Evolutionary conservation across 345 rosid species (phyloP).

Genomic region (Geranium brycei): DNA sequence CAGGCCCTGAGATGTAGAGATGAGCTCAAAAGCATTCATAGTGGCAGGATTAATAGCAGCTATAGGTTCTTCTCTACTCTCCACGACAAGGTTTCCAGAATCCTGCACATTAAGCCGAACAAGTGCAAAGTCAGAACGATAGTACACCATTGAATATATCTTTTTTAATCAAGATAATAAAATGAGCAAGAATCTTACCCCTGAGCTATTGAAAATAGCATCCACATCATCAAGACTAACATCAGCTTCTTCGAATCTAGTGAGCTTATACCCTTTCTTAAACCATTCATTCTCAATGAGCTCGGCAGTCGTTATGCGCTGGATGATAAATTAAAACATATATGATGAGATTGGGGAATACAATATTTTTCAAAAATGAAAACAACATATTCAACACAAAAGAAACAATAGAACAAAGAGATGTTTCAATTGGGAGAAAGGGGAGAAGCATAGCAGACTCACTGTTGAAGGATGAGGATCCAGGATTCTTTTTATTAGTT

Average conservation of each 20-base stretch:
- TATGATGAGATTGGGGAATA: slow-evolving; percentile 2
- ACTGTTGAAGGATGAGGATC: slow-evolving; percentile 88
- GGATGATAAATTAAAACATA: slow-evolving; percentile 24
- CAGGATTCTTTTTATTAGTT: slow-evolving; percentile 72
- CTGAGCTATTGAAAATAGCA: slow-evolving; percentile 53
- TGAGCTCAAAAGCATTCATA: slow-evolving; percentile 88
- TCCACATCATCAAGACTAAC: slow-evolving; percentile 77
- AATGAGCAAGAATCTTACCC: slow-evolving; percentile 23
- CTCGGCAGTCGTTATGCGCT: slow-evolving; percentile 77
- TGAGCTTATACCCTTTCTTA: slow-evolving; percentile 88
- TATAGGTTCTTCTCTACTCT: slow-evolving; percentile 58
- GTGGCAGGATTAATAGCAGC: slow-evolving; percentile 35
- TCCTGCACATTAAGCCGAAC: slow-evolving; percentile 30
- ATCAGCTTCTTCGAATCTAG: slow-evolving; percentile 61
- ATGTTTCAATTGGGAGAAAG: slow-evolving; percentile 1
- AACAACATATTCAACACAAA: background rate
- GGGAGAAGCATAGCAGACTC: slow-evolving; percentile 10
- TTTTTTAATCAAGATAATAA: background rate
- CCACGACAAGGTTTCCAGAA: slow-evolving; percentile 55
- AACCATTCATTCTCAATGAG: slow-evolving; percentile 93
- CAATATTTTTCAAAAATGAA: slow-evolving; percentile 6
- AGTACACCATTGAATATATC: background rate
- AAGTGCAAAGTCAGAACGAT: slow-evolving; percentile 8
- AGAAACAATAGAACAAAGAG: background rate
- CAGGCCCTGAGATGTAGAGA: slow-evolving; percentile 77